Evolutionary conservation across 2,329 filamentous ascomycete genomes (phyloP), one percentile per base, ranked within the genome.

Genomic region (Calycina marina): DNA sequence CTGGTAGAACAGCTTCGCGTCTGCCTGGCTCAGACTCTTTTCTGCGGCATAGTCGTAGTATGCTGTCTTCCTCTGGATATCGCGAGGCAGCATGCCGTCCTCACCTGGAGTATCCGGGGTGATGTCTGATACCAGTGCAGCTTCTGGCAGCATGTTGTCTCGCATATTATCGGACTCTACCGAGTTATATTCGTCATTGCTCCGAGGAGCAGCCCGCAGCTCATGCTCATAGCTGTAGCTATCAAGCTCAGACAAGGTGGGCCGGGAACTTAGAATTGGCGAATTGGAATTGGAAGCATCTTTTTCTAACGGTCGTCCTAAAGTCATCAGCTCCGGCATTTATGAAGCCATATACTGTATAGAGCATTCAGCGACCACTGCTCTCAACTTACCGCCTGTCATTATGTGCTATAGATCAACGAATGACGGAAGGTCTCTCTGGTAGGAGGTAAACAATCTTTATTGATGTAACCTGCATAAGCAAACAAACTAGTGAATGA

Each of bases 1-100:
- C 59, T 94, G 88, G 56, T 93, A 98, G 60, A 96, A 93, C 40
- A 94, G 69, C 57, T 93, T 96, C 38, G 88, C 83, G 54, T 98
- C 90, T 15, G 82, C 77, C 55, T 93, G 85, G 50, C 79, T 92
- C 74, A 93, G 80, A 50, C 88, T 82, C 49, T 90, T 92, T 57
- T 98, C 90, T 32, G 83, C 81, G 32, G 88, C 78, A 49, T 88
- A 84, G 56, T 94, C 86, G 59, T 93, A 94, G 52, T 85, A 92
- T 13, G 86, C 82, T 6, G 85, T 93, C 52, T 77, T 77, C 39
- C 66, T 66, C 18, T 70, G 71, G 32, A 71, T 52, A 49, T 77
- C 72, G 39, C 72, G 62, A 14, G 62, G 60, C 6, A 77, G 60
- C 63, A 77, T 70, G 34, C 70, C 40, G 28, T 40, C 34, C 13